These are phyloP conservation scores for Trichocomaceae sp. DNA, from an alignment of 2,329 filamentous ascomycete genomes.

Conservation along the genomic window DNA sequence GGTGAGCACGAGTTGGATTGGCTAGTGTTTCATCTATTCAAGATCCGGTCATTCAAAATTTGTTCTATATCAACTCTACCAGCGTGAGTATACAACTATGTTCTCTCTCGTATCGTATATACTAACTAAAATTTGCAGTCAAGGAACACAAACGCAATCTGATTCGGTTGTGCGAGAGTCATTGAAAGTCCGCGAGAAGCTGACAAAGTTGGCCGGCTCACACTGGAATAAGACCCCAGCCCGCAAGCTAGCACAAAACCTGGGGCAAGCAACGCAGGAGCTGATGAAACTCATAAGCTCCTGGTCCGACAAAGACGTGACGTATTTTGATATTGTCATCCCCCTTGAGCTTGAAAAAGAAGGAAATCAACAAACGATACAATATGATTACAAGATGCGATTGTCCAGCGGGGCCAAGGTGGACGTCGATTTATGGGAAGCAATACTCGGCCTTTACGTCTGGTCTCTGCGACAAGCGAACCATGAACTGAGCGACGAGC, in stretches of 20 bases:
- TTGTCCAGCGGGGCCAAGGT: neutral
- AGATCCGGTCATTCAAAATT: slow-evolving; percentile 20
- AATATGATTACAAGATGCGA: neutral
- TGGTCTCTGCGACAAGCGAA: neutral
- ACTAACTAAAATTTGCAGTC: neutral
- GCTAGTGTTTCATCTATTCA: slow-evolving; percentile 25
- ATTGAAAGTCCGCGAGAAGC: neutral
- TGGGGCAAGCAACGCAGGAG: slow-evolving; percentile 1
- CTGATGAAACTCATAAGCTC: neutral
- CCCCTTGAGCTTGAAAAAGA: neutral
- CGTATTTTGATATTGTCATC: neutral
- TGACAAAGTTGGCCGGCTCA: neutral
- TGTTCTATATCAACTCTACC: neutral
- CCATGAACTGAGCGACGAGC: neutral
- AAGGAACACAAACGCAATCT: neutral
- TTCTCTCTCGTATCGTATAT: neutral
- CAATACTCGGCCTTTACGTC: neutral
- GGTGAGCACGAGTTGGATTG: slow-evolving; percentile 30
- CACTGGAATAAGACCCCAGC: slow-evolving; percentile 5
- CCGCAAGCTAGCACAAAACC: neutral
- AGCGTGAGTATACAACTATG: neutral
- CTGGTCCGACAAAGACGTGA: neutral
- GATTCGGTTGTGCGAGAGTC: neutral
- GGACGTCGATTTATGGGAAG: neutral
- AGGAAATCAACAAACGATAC: neutral